Base-by-base conservation (phyloP, 1,284 basidiomycete species). In the Leccinum fuscescens region DNA sequence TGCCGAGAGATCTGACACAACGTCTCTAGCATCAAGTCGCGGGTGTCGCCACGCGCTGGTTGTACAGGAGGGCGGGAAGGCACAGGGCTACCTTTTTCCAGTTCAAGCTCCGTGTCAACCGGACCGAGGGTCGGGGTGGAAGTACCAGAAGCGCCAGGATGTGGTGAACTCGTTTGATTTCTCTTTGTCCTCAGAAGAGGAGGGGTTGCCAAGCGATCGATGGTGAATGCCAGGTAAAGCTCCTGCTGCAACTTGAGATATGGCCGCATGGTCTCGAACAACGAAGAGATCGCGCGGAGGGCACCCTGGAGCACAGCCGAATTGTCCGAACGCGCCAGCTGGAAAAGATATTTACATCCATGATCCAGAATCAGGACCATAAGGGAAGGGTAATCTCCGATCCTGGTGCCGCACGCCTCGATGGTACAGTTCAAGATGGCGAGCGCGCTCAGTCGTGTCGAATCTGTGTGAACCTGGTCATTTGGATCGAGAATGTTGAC, bases 171-270 rank as follows among this genome's bases (percentile, higher is more conserved):
- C 6, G 74, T 66, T 31, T 62, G 53, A 50, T 69, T 78, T 61
- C 71, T 77, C 62, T 63, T 65, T 35, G 67, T 70, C 56, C 69
- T 66, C 33, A 70, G 61, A 29, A 67, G 66, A 11, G 74, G 69
- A 3, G 87, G 82, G 1, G 85, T 84, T 1, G 90, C 89, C 5
- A 99, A 81, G 20, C 95, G 86, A 72, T 98, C 96, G 62, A 99
- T 89, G 22, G 93, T 89, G 75, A 97, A 98, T 3, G 94, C 88
- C 31, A 99, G 78, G 77, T 96, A 97, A 14, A 98, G 84, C 72
- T 99, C 97, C 70, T 95, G 91, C 72, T 99, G 97, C n/a, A 96
- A 82, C 77, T 98, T 99, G 58, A 99, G 80, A 68, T 95, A 85
- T 54, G 83, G 82, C 5, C 92, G 85, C 86, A 96, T 90, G 3